phyloP scores from a whole-genome alignment of 2,329 filamentous ascomycete species.

The Cercospora citrullina region DNA sequence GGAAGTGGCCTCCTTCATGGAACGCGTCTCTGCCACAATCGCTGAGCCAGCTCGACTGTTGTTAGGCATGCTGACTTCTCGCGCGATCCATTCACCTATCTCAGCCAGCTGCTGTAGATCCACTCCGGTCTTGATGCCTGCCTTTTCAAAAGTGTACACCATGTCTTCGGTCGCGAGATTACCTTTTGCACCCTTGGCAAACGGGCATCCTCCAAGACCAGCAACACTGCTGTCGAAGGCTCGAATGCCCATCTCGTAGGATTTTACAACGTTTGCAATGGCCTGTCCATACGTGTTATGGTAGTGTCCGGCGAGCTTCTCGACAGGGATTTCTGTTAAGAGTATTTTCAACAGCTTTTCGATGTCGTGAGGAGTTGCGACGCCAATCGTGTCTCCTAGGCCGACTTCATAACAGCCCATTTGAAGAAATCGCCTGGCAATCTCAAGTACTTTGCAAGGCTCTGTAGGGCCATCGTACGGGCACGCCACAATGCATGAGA shows the following conservation, averaged over 20 bases:
- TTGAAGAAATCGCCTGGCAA: slow-evolving; percentile 24
- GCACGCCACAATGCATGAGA: slow-evolving; percentile 47
- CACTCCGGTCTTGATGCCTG: slow-evolving; percentile 33
- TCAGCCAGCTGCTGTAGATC: slow-evolving; percentile 28
- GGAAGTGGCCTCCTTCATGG: not conserved
- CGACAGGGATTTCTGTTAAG: slow-evolving; percentile 26
- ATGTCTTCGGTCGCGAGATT: slow-evolving; percentile 37
- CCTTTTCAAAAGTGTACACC: slow-evolving; percentile 32
- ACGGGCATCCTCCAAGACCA: slow-evolving; percentile 36
- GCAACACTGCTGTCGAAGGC: slow-evolving; percentile 35
- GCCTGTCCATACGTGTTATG: slow-evolving; percentile 39
- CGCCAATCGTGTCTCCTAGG: slow-evolving; percentile 34
- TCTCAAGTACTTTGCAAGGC: slow-evolving; percentile 25
- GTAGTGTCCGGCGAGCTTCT: slow-evolving; percentile 35
- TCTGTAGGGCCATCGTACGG: slow-evolving; percentile 40
- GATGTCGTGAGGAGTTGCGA: slow-evolving; percentile 33
- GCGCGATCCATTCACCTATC: slow-evolving; percentile 33
- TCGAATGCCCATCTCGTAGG: slow-evolving; percentile 31
- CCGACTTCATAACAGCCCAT: slow-evolving; percentile 37
- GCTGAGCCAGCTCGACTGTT: slow-evolving; percentile 33
- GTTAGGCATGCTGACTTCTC: slow-evolving; percentile 25
- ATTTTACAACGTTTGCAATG: slow-evolving; percentile 31
- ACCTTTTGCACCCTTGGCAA: slow-evolving; percentile 34
- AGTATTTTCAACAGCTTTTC: slow-evolving; percentile 39
- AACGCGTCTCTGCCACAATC: slow-evolving; percentile 18